phyloP scores from a whole-genome alignment of 2,329 filamentous ascomycete species.

The Amauroascus niger region DNA sequence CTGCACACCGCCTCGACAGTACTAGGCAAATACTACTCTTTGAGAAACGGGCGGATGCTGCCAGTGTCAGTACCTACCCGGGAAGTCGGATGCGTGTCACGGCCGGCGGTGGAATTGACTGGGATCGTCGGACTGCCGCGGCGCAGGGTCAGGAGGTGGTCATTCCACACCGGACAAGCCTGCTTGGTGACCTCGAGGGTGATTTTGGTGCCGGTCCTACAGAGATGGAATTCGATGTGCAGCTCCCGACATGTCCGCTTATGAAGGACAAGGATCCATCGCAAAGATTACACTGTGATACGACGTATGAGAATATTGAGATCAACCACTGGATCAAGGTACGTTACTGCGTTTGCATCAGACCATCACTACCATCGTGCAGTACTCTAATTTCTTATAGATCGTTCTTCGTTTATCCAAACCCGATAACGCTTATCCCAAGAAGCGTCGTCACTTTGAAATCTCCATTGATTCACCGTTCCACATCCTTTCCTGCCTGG shows the following conservation, averaged over 20 bases:
- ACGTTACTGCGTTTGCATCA: slow-evolving; percentile 23
- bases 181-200: slow-evolving; percentile 69
- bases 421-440: slow-evolving; percentile 65
- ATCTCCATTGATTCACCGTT: slow-evolving; percentile 95
- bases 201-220: slow-evolving; percentile 75
- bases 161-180: slow-evolving; percentile 52
- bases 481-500: slow-evolving; percentile 83
- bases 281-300: slow-evolving; percentile 71
- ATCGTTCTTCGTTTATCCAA: slow-evolving; percentile 89
- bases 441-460: slow-evolving; percentile 79
- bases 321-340: slow-evolving; percentile 97
- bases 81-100: slow-evolving; percentile 67
- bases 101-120: slow-evolving; percentile 69
- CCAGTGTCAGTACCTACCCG: slow-evolving; percentile 61
- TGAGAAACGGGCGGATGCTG: slow-evolving; percentile 75
- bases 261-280: slow-evolving; percentile 62
- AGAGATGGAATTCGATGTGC: slow-evolving; percentile 89
- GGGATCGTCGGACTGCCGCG: slow-evolving; percentile 49
- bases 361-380: not conserved
- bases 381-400: slow-evolving; percentile 38
- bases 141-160: slow-evolving; percentile 48
- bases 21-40: slow-evolving; percentile 76
- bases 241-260: slow-evolving; percentile 77
- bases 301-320: slow-evolving; percentile 86
- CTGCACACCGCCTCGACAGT: slow-evolving; percentile 73